These are phyloP conservation scores for Thermochaetoides thermophila DNA, from an alignment of 495 filamentous ascomycete genomes.

Conservation along the genomic window DNA sequence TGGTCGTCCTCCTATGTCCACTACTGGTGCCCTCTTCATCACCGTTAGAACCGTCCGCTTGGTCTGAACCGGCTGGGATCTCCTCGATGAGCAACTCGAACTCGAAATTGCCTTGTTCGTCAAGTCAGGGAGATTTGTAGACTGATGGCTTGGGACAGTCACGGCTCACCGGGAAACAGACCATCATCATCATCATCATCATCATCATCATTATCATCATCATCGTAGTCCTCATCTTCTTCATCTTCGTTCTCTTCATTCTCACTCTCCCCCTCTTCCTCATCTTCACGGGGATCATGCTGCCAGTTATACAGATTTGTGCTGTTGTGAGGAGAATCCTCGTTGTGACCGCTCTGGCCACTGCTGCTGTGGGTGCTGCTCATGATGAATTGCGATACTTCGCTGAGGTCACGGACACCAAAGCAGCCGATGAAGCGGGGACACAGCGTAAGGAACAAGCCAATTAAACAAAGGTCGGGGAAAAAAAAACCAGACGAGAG, in stretches of 20 bases:
- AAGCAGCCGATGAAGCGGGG: no score
- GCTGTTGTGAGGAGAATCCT: not conserved
- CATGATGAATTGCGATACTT: not conserved
- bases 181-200: constrained; percentile 29
- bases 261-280: constrained; percentile 21
- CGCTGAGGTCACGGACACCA: no score
- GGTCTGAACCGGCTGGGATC: constrained; percentile 1
- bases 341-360: not conserved
- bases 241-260: constrained; percentile 37
- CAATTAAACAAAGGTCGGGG: not conserved
- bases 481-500: no score
- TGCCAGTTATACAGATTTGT: not conserved
- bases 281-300: constrained; percentile 12
- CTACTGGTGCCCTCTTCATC: constrained; percentile 2
- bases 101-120: no score
- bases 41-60: not conserved
- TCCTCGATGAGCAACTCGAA: constrained; percentile 18
- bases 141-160: no score
- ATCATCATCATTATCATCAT: constrained; percentile 13
- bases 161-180: no score
- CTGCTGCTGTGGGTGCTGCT: not conserved
- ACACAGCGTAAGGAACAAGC: no score
- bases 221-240: constrained; percentile 17
- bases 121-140: no score
- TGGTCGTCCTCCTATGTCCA: constrained; percentile 16